Base-by-base conservation (phyloP, 257 asterid genomes). In the Capsicum baccatum region DNA sequence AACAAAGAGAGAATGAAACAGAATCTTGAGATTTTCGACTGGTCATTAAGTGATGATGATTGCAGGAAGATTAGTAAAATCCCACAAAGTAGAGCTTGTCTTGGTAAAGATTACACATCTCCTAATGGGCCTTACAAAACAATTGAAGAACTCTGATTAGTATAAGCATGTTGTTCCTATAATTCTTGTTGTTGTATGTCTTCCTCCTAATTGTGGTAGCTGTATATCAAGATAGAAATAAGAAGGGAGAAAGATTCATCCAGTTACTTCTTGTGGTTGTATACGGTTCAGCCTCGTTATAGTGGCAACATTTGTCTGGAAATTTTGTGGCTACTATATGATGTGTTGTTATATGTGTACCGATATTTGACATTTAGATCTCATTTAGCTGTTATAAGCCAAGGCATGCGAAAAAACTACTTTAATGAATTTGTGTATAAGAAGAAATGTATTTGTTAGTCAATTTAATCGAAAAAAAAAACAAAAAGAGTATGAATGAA, bases 1-100 rank as follows among this genome's bases (percentile, higher is more conserved):
- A 90, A 90, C 84, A 88, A 83, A 78, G 93, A 91, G 71, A 90
- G 98, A 64, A 94, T 92, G 97, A 85, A 89, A 64, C 89, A 90
- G 85, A 94, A 94, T 74, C 85, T 86, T 66, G 89, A 89, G 3
- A 89, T 94, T 84, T 92, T 93, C 26, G 83, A 85, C 17, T 93
- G 95, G 95, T 85, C 90, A 60, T 84, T 94, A 8, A 91, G 83
- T n/a, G 83, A 60, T 5, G 90, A 90, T 35, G 97, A 93, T 15
- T 68, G 79, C 59, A 81, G 80, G 5, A 86, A 83, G 83, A 94
- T 94, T 19, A 80, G 87, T 83, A 89, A 87, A 84, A 94, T 91
- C 57, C 88, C 91, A 52, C 97, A 94, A 79, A 73, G 58, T 21
- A 93, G 93, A 87, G 91, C 86, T 21, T 88, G 90, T 86, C 91